phyloP scores from a whole-genome alignment of 805 yeast species.

The Monosporozyma servazzii region DNA sequence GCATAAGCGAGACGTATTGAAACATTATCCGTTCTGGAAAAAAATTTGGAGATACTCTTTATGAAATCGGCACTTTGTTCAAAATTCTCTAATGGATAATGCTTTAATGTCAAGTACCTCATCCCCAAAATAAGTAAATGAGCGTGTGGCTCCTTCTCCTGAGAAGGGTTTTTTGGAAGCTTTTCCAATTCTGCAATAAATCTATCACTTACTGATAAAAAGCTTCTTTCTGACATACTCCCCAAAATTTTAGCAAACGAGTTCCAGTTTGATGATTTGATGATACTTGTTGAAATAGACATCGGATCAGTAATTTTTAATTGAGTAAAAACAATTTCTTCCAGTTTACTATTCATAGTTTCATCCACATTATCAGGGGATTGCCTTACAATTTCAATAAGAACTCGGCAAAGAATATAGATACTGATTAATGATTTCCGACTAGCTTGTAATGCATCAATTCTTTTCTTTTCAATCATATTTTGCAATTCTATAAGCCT shows the following conservation, averaged over 20 bases:
- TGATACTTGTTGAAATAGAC: constrained; percentile 53
- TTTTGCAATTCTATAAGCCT: constrained; percentile 40
- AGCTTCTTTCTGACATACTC: constrained; percentile 77
- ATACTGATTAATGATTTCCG: constrained; percentile 79
- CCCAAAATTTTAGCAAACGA: constrained; percentile 84
- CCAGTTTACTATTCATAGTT: constrained; percentile 72
- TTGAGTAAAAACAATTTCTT: constrained; percentile 89
- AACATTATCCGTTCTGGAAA: constrained; percentile 52
- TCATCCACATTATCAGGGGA: constrained; percentile 68
- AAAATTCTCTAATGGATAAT: constrained; percentile 79
- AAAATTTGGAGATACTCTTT: constrained; percentile 78
- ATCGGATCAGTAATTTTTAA: constrained; percentile 78
- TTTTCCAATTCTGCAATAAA: constrained; percentile 89
- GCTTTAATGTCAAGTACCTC: constrained; percentile 70
- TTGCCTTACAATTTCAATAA: constrained; percentile 86
- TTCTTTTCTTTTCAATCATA: constrained; percentile 39
- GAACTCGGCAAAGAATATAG: constrained; percentile 79
- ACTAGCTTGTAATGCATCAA: constrained; percentile 74
- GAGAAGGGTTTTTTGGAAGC: constrained; percentile 45
- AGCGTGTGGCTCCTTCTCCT: constrained; percentile 49
- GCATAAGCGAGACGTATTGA: constrained; percentile 69
- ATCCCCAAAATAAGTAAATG: constrained; percentile 82
- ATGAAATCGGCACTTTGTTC: constrained; percentile 92
- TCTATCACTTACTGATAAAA: constrained; percentile 82
- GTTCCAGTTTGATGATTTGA: constrained; percentile 89